Evolutionary conservation across 768 basidiomycete species (phyloP).

Genomic region (Amanita pallidorosea): DNA sequence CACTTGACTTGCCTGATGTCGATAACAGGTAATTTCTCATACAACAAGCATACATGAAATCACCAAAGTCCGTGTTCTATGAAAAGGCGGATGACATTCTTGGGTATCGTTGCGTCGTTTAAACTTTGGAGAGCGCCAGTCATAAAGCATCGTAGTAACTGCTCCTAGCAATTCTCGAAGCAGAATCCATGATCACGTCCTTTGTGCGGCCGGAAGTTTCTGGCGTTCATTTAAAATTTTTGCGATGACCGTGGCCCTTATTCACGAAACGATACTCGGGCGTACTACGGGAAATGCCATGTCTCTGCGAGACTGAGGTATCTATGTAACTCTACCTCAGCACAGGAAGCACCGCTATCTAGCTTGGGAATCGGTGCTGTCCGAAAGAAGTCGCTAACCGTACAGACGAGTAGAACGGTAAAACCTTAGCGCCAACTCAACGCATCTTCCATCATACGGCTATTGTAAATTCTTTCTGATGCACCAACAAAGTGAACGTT

Average conservation of each 20-base stretch:
- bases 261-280: background rate
- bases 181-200: background rate
- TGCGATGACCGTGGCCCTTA: background rate
- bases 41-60: background rate
- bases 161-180: background rate
- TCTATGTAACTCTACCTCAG: background rate
- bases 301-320: background rate
- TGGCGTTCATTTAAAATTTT: constrained; percentile 7
- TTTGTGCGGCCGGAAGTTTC: constrained; percentile 4
- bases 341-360: background rate
- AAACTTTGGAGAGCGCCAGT: background rate
- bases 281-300: background rate
- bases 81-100: background rate
- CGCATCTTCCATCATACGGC: background rate
- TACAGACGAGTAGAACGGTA: constrained; percentile 1
- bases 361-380: background rate
- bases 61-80: background rate
- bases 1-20: constrained; percentile 1
- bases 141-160: background rate
- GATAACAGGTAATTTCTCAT: constrained; percentile 1
- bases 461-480: too few species aligned
- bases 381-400: background rate
- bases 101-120: background rate
- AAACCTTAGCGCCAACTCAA: constrained; percentile 1
- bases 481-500: background rate